These are phyloP conservation scores for Citrus trifoliata DNA, from an alignment of 345 rosid species.

Conservation along the genomic window DNA sequence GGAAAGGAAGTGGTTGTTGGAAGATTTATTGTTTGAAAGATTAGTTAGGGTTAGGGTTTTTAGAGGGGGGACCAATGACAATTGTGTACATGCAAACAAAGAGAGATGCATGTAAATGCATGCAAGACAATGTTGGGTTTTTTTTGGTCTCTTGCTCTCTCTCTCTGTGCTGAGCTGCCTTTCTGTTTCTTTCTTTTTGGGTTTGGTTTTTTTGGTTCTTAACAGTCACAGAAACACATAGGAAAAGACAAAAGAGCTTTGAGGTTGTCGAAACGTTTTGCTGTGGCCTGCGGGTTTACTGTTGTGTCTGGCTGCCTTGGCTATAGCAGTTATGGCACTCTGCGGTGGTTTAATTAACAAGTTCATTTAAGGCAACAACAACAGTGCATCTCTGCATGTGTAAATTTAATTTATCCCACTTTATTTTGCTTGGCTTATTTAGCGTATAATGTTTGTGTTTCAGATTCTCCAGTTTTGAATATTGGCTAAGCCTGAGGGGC, in stretches of 20 bases:
- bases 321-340: not conserved
- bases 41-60: constrained; percentile 18
- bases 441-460: not conserved
- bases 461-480: not conserved
- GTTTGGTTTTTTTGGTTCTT: not conserved
- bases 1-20: constrained; percentile 24
- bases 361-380: not conserved
- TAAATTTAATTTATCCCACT: not conserved
- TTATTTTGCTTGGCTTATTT: not conserved
- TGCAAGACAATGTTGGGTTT: constrained; percentile 34
- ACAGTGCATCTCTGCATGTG: not conserved
- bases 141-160: not conserved
- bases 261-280: constrained; percentile 9
- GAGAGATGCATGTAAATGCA: constrained; percentile 26
- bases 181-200: constrained; percentile 29
- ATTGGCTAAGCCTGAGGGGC: not conserved
- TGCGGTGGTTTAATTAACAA: not conserved
- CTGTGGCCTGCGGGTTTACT: not conserved
- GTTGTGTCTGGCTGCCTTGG: not conserved
- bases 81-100: constrained; percentile 18
- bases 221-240: not conserved
- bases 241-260: constrained; percentile 25
- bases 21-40: constrained; percentile 19
- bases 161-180: not conserved
- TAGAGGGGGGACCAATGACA: constrained; percentile 34